A percentile compares a stretch with the other conserved stretches of the same genome.
Conservation (phyloP, 441 rosid genomes). For the Viola pubescens region DNA sequence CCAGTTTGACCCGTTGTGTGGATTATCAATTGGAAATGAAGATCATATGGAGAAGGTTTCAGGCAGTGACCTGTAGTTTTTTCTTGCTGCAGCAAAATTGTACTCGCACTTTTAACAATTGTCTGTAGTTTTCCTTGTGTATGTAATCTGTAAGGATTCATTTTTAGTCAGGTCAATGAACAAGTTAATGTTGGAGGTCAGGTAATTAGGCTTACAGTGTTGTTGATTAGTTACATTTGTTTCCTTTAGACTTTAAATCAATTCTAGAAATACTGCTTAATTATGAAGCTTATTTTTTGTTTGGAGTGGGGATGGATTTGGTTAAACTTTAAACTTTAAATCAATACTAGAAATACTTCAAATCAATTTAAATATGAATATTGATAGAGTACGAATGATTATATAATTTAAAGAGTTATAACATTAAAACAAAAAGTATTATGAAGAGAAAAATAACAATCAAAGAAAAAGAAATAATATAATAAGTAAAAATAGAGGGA, state of each 20-base stretch:
- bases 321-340: too few relatives aligned
- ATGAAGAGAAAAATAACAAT: too few relatives aligned
- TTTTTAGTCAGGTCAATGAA: constrained; percentile 25
- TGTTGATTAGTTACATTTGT: constrained; percentile 17
- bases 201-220: constrained; percentile 25
- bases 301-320: too few relatives aligned
- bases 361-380: too few relatives aligned
- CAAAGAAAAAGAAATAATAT: too few relatives aligned
- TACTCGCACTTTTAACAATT: constrained; percentile 6
- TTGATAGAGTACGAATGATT: too few relatives aligned
- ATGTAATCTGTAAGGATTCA: constrained; percentile 23
- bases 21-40: constrained; percentile 33
- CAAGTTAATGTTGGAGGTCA: constrained; percentile 21
- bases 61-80: constrained; percentile 39
- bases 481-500: too few relatives aligned
- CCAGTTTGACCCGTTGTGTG: constrained; percentile 46
- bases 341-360: too few relatives aligned
- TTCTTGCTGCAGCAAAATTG: constrained; percentile 4
- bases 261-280: not conserved
- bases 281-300: too few relatives aligned
- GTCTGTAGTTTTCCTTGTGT: constrained; percentile 17
- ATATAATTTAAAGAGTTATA: too few relatives aligned
- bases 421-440: too few relatives aligned
- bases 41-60: constrained; percentile 46
- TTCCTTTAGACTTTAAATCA: constrained; percentile 11